phyloP scores from a whole-genome alignment of 305 asterid species.

The Euphrasia arctica region DNA sequence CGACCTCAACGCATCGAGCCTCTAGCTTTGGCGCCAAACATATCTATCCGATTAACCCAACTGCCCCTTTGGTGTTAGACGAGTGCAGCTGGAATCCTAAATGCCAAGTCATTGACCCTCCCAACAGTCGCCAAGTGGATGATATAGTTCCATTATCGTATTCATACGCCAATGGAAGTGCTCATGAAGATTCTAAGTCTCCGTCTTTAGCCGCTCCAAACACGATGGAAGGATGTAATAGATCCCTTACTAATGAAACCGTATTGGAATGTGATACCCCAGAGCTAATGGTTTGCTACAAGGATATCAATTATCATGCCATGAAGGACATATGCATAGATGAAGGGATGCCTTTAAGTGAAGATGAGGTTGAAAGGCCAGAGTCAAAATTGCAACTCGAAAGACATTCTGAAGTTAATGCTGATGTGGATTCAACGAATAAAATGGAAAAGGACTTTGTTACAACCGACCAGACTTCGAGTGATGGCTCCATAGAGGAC shows the following conservation, averaged over 20 bases:
- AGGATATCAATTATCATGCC: slow-evolving; percentile 23
- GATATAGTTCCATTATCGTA: too few species aligned
- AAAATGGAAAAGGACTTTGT: neutral
- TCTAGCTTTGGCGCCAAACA: too few species aligned
- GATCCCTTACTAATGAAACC: neutral
- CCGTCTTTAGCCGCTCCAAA: too few species aligned
- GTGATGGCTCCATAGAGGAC: slow-evolving; percentile 32
- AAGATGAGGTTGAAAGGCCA: slow-evolving; percentile 18
- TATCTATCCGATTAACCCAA: too few species aligned
- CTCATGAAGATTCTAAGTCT: slow-evolving; percentile 23
- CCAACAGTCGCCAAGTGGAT: too few species aligned
- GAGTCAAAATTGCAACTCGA: neutral
- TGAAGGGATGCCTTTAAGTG: neutral
- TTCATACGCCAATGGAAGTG: slow-evolving; percentile 18
- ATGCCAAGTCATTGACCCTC: too few species aligned
- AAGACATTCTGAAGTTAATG: neutral
- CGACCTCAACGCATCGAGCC: neutral
- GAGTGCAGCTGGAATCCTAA: too few species aligned
- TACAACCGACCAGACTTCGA: neutral
- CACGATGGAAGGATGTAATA: too few species aligned
- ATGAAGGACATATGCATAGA: slow-evolving; percentile 7
- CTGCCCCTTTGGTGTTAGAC: too few species aligned
- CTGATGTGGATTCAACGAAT: neutral
- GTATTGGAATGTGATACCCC: slow-evolving; percentile 27
- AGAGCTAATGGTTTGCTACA: slow-evolving; percentile 41